Percentiles rank a stretch among this genome's conserved stretches.
Evolutionary conservation across 495 filamentous ascomycete species (phyloP).

Genomic region (Penicillium macrosclerotiorum): DNA sequence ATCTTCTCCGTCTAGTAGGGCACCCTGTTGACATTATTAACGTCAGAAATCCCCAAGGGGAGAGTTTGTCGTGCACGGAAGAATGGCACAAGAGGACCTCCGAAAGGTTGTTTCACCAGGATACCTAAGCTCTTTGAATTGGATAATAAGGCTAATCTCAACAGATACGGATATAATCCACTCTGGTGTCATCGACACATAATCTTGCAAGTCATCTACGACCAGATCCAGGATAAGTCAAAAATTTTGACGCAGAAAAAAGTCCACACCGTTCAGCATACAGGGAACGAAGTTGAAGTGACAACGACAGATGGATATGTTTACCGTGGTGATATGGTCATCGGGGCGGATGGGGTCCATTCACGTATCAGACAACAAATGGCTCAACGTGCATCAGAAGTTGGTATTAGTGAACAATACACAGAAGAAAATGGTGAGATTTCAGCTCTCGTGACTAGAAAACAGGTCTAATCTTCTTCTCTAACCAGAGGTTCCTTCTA

Average conservation of each 20-base stretch:
- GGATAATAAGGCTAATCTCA: too few relatives aligned
- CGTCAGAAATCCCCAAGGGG: too few relatives aligned
- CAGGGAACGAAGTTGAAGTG: too few relatives aligned
- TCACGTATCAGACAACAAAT: slow-evolving; percentile 28
- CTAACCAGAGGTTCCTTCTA: neutral
- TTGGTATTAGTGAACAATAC: slow-evolving; percentile 11
- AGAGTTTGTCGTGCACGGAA: neutral
- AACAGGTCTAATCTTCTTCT: neutral
- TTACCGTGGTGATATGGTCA: neutral
- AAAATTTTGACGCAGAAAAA: too few relatives aligned
- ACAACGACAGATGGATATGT: too few relatives aligned
- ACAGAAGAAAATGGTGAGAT: slow-evolving; percentile 5
- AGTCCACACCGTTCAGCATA: too few relatives aligned
- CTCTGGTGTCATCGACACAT: too few relatives aligned
- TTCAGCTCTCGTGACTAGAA: neutral
- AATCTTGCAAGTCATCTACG: too few relatives aligned
- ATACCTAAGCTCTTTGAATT: too few relatives aligned
- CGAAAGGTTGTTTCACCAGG: neutral
- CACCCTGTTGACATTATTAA: too few relatives aligned
- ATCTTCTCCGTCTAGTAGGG: neutral
- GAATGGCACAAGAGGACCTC: neutral
- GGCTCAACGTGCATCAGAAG: slow-evolving; percentile 31
- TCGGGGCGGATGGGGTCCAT: neutral
- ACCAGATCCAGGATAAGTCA: too few relatives aligned
- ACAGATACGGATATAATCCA: too few relatives aligned